Evolutionary conservation across 2,329 filamentous ascomycete species (phyloP), one percentile per base, ranked within the genome.

Genomic region (Pezicula rhizophila): DNA sequence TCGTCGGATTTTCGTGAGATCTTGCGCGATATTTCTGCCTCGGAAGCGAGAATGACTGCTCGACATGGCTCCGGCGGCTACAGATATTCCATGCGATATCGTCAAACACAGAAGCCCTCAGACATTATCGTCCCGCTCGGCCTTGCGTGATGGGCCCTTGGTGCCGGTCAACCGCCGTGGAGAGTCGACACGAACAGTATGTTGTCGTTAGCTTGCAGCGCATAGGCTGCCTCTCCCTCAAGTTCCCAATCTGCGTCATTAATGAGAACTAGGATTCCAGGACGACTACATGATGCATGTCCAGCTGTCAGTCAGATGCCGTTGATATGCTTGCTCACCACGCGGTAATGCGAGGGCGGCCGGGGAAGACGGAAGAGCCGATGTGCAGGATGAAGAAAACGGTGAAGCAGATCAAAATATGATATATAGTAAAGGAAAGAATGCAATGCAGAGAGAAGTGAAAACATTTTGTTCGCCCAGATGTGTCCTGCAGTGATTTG

Each of bases 191-290:
- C 91, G 70, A 99, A 99, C 57, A 97, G 75, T 59, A 99, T 87
- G 64, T 87, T 92, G 71, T 99, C 93, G 50, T 83, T 79, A 53
- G 75, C 69, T 69, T 92, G 83, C 50, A 99, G 71, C 68, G 90
- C 84, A 65, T 97, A 97, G 57, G 82, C 78, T 64, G 93, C 90
- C 69, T 97, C 92, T 15, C 91, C 93, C 69, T 97, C 93, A 11
- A 99, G 79, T 68, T 97, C 93, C 93, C 93, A 99, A 67, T 99
- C 93, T 23, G 90, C 89, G 60, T 99, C 93, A 65, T 99, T 99
- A 68, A 99, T 95, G 49, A 99, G 77, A 25, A 96, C 92, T 39
- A 99, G 79, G 66, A 99, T 96, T 2, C 93, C 93, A 5, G 93
- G 93, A 46, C 93, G 90, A 52, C 92, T 97, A 42, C 26, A 49